Evolutionary conservation across 2,329 filamentous ascomycete species (phyloP).

Genomic region (Colletotrichum aenigma): DNA sequence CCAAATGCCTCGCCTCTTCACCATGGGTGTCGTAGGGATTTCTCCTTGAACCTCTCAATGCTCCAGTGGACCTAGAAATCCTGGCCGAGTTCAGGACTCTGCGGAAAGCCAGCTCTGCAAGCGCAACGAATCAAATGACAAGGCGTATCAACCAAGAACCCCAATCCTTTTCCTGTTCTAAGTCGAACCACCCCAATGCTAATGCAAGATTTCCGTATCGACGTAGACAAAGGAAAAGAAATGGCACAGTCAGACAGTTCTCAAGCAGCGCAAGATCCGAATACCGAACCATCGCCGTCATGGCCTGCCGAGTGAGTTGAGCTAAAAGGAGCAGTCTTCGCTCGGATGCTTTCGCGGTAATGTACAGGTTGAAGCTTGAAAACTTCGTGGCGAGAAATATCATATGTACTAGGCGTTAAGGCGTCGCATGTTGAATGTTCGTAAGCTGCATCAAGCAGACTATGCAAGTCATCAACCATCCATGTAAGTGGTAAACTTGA

Average conservation of each 20-base stretch:
- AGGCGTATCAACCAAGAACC: neutral
- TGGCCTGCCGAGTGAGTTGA: neutral
- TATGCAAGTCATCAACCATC: neutral
- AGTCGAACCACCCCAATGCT: neutral
- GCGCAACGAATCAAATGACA: neutral
- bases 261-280: neutral
- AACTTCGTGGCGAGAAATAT: neutral
- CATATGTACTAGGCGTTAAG: neutral
- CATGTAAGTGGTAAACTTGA: neutral
- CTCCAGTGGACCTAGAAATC: neutral
- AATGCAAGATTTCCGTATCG: neutral
- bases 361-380: neutral
- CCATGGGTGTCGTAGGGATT: neutral
- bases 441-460: neutral
- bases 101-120: neutral
- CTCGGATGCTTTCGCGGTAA: neutral
- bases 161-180: neutral
- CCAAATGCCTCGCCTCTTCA: neutral
- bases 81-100: neutral
- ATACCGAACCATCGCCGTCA: neutral
- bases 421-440: neutral
- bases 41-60: neutral
- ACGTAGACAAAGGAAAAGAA: slow-evolving; percentile 5
- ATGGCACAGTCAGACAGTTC: neutral
- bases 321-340: neutral